These are phyloP conservation scores for Fimicolochytrium jonesii DNA, from an alignment of 192 early-diverging fungal genomes.

Conservation along the genomic window DNA sequence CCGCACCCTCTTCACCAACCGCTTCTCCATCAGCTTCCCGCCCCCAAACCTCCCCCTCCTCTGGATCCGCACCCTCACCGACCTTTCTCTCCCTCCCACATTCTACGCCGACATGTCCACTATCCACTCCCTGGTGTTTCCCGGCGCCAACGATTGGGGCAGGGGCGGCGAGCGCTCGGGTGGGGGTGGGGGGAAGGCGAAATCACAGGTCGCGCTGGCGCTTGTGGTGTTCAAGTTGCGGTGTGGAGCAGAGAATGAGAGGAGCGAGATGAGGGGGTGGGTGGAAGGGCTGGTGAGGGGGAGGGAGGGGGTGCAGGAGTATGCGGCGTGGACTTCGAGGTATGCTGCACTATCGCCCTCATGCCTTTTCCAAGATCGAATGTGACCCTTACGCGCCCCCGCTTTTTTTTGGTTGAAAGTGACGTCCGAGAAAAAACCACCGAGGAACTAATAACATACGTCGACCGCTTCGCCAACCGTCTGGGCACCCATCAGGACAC, in stretches of 20 bases:
- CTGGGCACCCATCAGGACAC: neutral
- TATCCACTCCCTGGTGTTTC: neutral
- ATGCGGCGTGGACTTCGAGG: slow-evolving; percentile 8
- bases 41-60: neutral
- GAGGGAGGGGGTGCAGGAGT: neutral
- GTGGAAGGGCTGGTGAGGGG: neutral
- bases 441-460: neutral
- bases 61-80: neutral
- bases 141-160: too few species aligned
- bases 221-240: slow-evolving; percentile 15
- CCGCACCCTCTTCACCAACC: neutral
- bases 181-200: too few species aligned
- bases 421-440: neutral
- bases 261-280: neutral
- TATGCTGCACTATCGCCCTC: neutral
- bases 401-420: neutral
- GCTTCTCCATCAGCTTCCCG: neutral
- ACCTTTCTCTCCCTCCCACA: slow-evolving; percentile 5
- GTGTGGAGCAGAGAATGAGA: slow-evolving; percentile 6
- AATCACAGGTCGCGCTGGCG: neutral
- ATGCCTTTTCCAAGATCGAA: too few species aligned
- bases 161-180: too few species aligned
- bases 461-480: slow-evolving; percentile 1
- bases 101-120: slow-evolving; percentile 5
- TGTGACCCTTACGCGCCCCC: too few species aligned